Percentiles rank a stretch among this genome's conserved stretches.
phyloP scores from a whole-genome alignment of 306 rosid genomes.

The Senna siamea region DNA sequence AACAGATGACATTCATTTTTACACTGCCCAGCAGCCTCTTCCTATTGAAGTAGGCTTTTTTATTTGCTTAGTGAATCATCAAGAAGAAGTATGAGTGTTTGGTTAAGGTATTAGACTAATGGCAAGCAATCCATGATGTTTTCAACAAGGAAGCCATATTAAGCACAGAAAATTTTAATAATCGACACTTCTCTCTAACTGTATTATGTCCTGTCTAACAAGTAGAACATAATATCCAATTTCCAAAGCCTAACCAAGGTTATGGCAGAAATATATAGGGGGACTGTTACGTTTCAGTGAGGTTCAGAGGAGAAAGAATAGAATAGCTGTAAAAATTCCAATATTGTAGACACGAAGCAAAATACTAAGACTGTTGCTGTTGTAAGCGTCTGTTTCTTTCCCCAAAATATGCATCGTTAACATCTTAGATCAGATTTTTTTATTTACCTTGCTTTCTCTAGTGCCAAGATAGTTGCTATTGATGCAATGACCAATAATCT shows the following conservation, averaged over 20 bases:
- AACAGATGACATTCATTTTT: no score
- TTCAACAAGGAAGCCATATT: background rate
- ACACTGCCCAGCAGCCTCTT: no score
- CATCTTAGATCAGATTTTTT: no score
- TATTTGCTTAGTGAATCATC: no score
- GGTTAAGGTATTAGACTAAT: background rate
- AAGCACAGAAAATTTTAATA: background rate
- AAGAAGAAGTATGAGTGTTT: background rate
- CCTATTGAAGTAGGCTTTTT: no score
- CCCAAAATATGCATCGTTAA: background rate
- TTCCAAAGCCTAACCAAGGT: background rate
- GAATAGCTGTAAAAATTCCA: background rate
- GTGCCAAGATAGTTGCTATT: no score
- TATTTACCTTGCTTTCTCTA: no score
- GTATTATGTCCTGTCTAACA: background rate
- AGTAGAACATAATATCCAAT: background rate
- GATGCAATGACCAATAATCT: no score
- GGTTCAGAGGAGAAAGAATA: background rate
- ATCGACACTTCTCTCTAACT: background rate
- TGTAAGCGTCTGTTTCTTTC: background rate
- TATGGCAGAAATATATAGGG: background rate
- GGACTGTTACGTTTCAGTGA: background rate
- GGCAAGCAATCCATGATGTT: background rate
- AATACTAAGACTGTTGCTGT: background rate
- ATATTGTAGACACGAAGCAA: background rate